A percentile compares a stretch with the other conserved stretches of the same genome.
These are phyloP conservation scores for Neopestalotiopsis sp. DNA, from an alignment of 2,329 filamentous ascomycete species.

Conservation along the genomic window DNA sequence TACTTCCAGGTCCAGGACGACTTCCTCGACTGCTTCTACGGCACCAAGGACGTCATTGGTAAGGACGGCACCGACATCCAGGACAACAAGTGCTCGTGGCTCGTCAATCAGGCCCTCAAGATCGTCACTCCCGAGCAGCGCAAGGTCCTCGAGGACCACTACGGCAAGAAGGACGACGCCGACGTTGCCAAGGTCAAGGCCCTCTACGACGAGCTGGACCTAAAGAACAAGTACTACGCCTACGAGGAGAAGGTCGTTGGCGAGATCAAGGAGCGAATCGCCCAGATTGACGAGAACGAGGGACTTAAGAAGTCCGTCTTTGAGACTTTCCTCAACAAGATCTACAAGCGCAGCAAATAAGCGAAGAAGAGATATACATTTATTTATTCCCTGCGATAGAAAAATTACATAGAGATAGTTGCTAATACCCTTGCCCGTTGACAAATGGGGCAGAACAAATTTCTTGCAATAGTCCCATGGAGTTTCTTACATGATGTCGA, in stretches of 20 bases:
- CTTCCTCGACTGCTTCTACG: constrained; percentile 92
- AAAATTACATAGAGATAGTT: constrained; percentile 6
- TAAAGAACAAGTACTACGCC: constrained; percentile 82
- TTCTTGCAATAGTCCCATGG: neutral
- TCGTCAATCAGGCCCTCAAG: constrained; percentile 91
- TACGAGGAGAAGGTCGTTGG: constrained; percentile 88
- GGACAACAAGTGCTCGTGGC: constrained; percentile 99
- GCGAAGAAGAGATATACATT: neutral
- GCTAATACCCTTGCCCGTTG: neutral
- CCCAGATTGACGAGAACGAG: constrained; percentile 79
- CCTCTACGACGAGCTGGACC: constrained; percentile 82
- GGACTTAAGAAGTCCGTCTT: constrained; percentile 92
- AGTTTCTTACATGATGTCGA: neutral
- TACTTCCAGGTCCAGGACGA: constrained; percentile 99
- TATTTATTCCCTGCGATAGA: neutral
- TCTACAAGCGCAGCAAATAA: constrained; percentile 98
- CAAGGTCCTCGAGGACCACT: constrained; percentile 86
- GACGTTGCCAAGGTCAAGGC: constrained; percentile 88
- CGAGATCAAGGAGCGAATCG: constrained; percentile 80
- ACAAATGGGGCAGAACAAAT: neutral
- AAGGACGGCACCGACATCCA: constrained; percentile 99
- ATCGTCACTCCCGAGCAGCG: constrained; percentile 84
- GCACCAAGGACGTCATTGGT: constrained; percentile 88
- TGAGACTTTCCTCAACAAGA: constrained; percentile 89
- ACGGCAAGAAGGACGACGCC: constrained; percentile 85